These are phyloP conservation scores for Blastobotrys niveus DNA, from an alignment of 1,139 yeast species.

Conservation along the genomic window DNA sequence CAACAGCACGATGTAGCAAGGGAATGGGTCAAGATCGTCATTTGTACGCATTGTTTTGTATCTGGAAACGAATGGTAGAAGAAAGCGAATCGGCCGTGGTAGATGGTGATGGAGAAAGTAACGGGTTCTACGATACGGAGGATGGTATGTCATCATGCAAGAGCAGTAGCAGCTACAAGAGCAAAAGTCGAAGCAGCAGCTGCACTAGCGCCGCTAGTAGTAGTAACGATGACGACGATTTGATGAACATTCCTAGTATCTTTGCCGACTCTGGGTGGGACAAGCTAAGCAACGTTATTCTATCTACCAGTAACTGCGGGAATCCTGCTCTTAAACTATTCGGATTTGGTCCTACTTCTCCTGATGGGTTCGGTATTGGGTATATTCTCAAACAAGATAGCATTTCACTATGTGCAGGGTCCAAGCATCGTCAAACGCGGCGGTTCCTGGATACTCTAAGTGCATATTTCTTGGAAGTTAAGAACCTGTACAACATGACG, in stretches of 20 bases:
- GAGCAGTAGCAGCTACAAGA: no score
- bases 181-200: neutral
- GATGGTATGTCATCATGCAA: neutral
- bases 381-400: conserved; percentile 83
- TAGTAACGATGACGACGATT: conserved; percentile 13
- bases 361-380: conserved; percentile 89
- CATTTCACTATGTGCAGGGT: conserved; percentile 78
- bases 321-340: conserved; percentile 81
- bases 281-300: conserved; percentile 57
- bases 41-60: conserved; percentile 76
- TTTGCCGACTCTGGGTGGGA: conserved; percentile 80
- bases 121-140: neutral
- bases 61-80: conserved; percentile 72
- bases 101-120: no score
- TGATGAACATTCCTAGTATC: conserved; percentile 45
- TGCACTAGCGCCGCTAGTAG: conserved; percentile 7
- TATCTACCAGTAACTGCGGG: conserved; percentile 70
- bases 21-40: conserved; percentile 92
- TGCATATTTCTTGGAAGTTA: conserved; percentile 60
- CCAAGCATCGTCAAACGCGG: conserved; percentile 85
- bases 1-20: conserved; percentile 60
- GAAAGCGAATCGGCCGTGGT: no score
- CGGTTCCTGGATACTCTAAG: conserved; percentile 73
- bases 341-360: conserved; percentile 89
- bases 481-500: conserved; percentile 38